Base-by-base conservation (phyloP, 768 basidiomycete genomes). In the Tricholoma matsutake region DNA sequence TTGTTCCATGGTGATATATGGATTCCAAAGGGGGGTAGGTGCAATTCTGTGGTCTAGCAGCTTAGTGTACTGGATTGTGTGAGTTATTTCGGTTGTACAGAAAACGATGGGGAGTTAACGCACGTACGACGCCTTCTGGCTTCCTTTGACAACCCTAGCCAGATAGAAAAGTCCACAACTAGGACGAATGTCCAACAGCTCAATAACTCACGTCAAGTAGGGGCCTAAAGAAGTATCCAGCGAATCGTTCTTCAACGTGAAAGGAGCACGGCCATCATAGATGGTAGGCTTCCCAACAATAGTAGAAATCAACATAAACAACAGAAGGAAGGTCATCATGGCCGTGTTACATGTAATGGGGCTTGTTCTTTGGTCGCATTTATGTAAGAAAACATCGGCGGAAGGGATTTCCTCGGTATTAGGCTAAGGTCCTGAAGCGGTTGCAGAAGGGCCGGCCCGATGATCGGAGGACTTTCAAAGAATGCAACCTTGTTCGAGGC, bases 131-230 rank as follows among this genome's bases (percentile, higher is more conserved):
- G 84, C 84, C 63, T 76, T 76, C 60, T 82, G 69, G 9, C 64
- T 72, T 4, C 85, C 85, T 66, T 84, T 86, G 28, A 87, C 86
- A 3, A 74, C 82, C 4, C 85, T 87, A 56, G 14, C 43, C n/a
- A 20, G 18, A 20, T 9, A 45, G 18, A 55, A 35, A 39, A 6
- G 39, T 55, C 20, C 29, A 45, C 7, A 45, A 20, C 2, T 55
- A n/a, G 0, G 32, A 37, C 8, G 35, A 16, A 39, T 39, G 18
- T 22, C 20, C 18, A 34, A 14, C 39, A 41, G 39, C 39, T 41
- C 14, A 7, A 6, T n/a, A 13, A 73, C 83, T 64, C 61, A 87
- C 85, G 83, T 84, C 41, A 85, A 64, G 65, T 79, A 87, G 10
- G 83, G 84, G 8, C 80, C 83, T 7, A 69, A 72, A 1, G 80